Evolutionary conservation across 306 rosid genomes (phyloP).

Genomic region (Potentilla sterilis): DNA sequence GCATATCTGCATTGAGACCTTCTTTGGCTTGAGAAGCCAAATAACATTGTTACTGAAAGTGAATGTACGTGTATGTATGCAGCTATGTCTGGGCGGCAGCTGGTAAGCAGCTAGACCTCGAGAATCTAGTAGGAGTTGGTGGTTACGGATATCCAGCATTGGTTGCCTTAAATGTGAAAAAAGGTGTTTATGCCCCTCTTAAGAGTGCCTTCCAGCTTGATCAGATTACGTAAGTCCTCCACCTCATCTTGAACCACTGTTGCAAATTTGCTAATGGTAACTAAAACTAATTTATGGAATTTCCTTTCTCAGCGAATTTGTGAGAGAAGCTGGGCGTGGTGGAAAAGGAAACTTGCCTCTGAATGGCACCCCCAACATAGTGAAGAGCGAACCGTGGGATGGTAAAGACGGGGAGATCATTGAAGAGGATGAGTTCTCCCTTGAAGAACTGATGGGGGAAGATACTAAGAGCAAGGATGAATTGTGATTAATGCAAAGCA

Average conservation of each 20-base stretch:
- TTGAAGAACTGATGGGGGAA: constrained; percentile 94
- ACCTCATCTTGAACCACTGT: background rate
- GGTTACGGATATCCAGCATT: constrained; percentile 99
- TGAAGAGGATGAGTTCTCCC: constrained; percentile 96
- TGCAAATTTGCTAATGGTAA: constrained; percentile 13
- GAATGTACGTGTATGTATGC: constrained; percentile 16
- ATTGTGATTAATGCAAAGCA: constrained; percentile 27
- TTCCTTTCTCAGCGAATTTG: constrained; percentile 63
- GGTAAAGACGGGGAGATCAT: constrained; percentile 91
- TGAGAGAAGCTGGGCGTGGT: constrained; percentile 87
- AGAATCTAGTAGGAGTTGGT: constrained; percentile 86
- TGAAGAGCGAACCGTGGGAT: constrained; percentile 83
- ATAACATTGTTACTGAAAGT: background rate
- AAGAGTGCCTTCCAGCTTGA: constrained; percentile 94
- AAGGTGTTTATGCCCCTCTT: constrained; percentile 89
- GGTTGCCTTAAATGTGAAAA: constrained; percentile 86
- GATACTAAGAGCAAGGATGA: constrained; percentile 64
- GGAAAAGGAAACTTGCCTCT: constrained; percentile 90
- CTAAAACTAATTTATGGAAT: background rate
- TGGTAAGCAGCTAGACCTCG: constrained; percentile 88
- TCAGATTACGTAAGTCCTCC: constrained; percentile 62
- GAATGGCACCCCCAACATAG: constrained; percentile 52
- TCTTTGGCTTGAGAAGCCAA: background rate
- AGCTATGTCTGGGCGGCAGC: constrained; percentile 96
- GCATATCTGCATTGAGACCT: background rate